These are phyloP conservation scores for Penicillium sp. DNA, from an alignment of 2,329 filamentous ascomycete genomes.

Conservation along the genomic window DNA sequence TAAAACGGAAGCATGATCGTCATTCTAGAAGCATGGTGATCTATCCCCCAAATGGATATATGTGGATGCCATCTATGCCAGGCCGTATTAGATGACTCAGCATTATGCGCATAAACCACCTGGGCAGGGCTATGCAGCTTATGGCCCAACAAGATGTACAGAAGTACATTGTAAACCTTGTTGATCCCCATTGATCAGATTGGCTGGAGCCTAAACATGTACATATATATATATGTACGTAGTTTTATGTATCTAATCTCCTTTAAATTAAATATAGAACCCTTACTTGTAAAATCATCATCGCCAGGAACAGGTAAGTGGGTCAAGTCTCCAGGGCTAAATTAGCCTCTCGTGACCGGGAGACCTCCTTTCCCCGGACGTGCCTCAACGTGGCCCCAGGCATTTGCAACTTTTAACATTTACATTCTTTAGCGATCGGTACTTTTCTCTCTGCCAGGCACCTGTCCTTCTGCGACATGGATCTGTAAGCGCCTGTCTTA, in stretches of 20 bases:
- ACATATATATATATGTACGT: neutral
- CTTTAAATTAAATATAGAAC: neutral
- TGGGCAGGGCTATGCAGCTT: neutral
- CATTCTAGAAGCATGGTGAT: slow-evolving; percentile 2
- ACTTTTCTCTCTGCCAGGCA: neutral
- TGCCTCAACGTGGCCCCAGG: slow-evolving; percentile 20
- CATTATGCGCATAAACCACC: neutral
- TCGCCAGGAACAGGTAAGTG: slow-evolving; percentile 17
- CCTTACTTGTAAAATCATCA: slow-evolving; percentile 3
- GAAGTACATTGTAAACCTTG: neutral
- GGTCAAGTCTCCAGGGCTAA: slow-evolving; percentile 22
- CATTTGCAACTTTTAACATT: slow-evolving; percentile 3
- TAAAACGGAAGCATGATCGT: neutral
- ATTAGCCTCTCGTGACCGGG: slow-evolving; percentile 25
- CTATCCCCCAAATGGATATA: neutral
- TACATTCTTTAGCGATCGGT: neutral
- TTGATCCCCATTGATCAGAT: neutral
- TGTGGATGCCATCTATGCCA: neutral
- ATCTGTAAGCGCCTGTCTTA: slow-evolving; percentile 62
- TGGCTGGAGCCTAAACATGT: neutral
- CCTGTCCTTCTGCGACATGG: slow-evolving; percentile 15
- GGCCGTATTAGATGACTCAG: neutral
- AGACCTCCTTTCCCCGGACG: slow-evolving; percentile 27
- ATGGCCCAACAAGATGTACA: neutral
- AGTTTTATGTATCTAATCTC: neutral